Evolutionary conservation across 495 filamentous ascomycete genomes (phyloP).

Genomic region (Penicillium flavigenum): DNA sequence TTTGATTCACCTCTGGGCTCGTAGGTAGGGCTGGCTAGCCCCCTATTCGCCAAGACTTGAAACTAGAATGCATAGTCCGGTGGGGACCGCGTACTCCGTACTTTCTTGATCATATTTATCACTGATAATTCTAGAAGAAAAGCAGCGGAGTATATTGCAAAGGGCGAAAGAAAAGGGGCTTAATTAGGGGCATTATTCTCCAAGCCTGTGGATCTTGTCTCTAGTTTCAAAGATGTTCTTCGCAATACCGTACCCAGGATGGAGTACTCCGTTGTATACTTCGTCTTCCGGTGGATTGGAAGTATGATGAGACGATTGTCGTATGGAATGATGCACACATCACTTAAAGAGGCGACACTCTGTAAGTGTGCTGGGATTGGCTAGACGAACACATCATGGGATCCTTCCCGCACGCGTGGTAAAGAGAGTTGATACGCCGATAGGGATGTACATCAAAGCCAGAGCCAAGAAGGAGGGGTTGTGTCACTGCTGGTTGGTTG

Average conservation of each 20-base stretch:
- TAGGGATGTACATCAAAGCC: conserved; percentile 19
- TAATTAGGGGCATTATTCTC: conserved; percentile 26
- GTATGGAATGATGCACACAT: conserved; percentile 19
- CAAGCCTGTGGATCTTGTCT: not conserved
- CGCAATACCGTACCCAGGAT: not conserved
- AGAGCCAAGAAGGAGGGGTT: conserved; percentile 19
- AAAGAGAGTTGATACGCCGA: conserved; percentile 12
- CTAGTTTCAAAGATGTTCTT: not conserved
- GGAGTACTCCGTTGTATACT: not conserved
- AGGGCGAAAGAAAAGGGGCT: conserved; percentile 16
- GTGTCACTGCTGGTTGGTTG: conserved; percentile 22
- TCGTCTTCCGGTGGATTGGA: not conserved
- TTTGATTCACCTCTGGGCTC: conserved; percentile 8
- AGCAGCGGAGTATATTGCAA: not conserved
- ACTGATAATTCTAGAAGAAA: not conserved
- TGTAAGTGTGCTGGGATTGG: conserved; percentile 5
- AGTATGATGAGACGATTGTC: conserved; percentile 5
- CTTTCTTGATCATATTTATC: not conserved
- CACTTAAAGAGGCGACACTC: conserved; percentile 11
- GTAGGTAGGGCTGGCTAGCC: conserved; percentile 12
- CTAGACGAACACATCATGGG: conserved; percentile 18
- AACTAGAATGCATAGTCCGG: conserved; percentile 8
- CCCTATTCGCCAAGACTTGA: conserved; percentile 11
- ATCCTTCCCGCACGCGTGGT: conserved; percentile 13
- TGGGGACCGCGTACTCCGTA: conserved; percentile 6